Evolutionary conservation across 2,329 filamentous ascomycete genomes (phyloP).

Genomic region (Fusarium protoensiforme): DNA sequence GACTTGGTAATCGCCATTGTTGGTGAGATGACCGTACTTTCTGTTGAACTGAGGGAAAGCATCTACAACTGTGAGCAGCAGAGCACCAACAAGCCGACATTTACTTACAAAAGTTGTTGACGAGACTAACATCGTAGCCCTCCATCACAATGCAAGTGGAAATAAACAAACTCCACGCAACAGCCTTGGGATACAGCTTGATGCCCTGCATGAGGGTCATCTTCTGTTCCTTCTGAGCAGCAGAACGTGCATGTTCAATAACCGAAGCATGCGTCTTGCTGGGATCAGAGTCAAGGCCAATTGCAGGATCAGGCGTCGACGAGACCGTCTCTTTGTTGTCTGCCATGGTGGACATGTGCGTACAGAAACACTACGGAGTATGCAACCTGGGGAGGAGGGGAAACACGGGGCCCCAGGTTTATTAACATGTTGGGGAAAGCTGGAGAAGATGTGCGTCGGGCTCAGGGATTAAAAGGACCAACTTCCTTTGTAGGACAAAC

Average conservation of each 20-base stretch:
- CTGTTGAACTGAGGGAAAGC: slow-evolving; percentile 37
- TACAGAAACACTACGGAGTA: background rate
- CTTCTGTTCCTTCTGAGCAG: slow-evolving; percentile 30
- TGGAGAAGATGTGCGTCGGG: slow-evolving; percentile 1
- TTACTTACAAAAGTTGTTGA: slow-evolving; percentile 37
- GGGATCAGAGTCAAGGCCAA: slow-evolving; percentile 2
- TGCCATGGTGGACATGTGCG: background rate
- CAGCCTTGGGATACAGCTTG: slow-evolving; percentile 36
- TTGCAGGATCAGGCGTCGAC: background rate
- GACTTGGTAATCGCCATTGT: slow-evolving; percentile 32
- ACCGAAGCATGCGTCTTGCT: slow-evolving; percentile 35
- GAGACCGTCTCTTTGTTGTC: background rate
- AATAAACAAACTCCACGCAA: slow-evolving; percentile 34
- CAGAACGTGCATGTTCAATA: slow-evolving; percentile 34
- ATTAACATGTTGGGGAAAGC: background rate
- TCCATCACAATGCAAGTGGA: slow-evolving; percentile 40
- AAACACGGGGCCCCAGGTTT: slow-evolving; percentile 7
- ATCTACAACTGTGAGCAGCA: slow-evolving; percentile 3
- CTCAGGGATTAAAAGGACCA: background rate
- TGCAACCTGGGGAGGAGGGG: background rate
- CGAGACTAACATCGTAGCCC: slow-evolving; percentile 33
- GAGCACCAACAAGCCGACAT: background rate
- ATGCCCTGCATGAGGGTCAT: slow-evolving; percentile 40
- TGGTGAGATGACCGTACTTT: slow-evolving; percentile 31
- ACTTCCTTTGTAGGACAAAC: background rate